Conservation (phyloP, 179 eudicot genomes). For the Spergularia azorica region DNA sequence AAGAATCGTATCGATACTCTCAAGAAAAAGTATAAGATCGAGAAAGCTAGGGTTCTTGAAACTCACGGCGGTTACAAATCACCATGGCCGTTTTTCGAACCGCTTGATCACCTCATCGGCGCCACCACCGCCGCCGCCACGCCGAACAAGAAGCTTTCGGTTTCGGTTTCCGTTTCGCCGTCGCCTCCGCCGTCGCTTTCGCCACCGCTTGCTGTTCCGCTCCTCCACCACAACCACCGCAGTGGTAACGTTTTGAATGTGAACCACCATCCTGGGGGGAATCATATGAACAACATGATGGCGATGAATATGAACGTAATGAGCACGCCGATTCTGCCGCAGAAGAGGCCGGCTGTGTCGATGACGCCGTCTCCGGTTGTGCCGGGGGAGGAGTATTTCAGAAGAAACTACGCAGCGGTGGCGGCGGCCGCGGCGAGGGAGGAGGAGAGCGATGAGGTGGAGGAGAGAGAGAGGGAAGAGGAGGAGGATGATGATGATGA, state of each 20-base stretch:
- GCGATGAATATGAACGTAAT: not conserved
- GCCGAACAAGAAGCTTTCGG: slow-evolving; percentile 42
- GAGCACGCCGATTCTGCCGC: slow-evolving; percentile 45
- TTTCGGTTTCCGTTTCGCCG: not conserved
- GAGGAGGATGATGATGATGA: slow-evolving; percentile 27
- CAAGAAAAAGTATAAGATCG: slow-evolving; percentile 60
- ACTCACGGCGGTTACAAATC: slow-evolving; percentile 29
- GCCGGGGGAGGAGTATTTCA: slow-evolving; percentile 40
- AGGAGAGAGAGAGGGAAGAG: slow-evolving; percentile 27
- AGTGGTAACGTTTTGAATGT: slow-evolving; percentile 13
- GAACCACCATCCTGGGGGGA: not conserved
- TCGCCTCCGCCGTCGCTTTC: slow-evolving; percentile 23
- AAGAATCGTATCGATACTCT: slow-evolving; percentile 66
- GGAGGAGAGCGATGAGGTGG: slow-evolving; percentile 33
- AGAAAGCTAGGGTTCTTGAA: slow-evolving; percentile 49
- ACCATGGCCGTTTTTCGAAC: slow-evolving; percentile 65
- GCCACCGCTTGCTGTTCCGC: slow-evolving; percentile 65
- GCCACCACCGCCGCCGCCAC: slow-evolving; percentile 5
- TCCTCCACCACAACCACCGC: slow-evolving; percentile 35
- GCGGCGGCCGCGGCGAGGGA: slow-evolving; percentile 70
- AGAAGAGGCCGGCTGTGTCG: slow-evolving; percentile 55
- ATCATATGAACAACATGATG: no score
- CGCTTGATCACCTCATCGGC: slow-evolving; percentile 61
- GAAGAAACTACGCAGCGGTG: slow-evolving; percentile 79
- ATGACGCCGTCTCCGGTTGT: slow-evolving; percentile 11